phyloP scores from a whole-genome alignment of 805 yeast species.

The Ogataea allantospora region DNA sequence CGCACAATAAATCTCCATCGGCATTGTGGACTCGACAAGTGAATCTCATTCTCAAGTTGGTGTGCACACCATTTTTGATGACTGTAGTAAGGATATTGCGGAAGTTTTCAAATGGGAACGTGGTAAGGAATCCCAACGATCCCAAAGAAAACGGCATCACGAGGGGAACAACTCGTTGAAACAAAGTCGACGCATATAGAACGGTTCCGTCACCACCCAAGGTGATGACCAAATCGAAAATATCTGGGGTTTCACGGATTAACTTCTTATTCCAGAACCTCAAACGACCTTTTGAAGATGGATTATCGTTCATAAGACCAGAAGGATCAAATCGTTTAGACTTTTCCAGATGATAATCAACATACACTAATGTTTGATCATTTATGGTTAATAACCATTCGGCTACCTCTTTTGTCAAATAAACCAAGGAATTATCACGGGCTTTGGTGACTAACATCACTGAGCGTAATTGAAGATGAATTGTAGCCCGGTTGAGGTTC shows the following conservation, averaged over 20 bases:
- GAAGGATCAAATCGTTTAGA: conserved; percentile 63
- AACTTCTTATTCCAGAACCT: conserved; percentile 70
- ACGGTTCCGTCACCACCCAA: conserved; percentile 98
- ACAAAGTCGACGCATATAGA: conserved; percentile 79
- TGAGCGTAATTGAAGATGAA: conserved; percentile 65
- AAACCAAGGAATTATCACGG: conserved; percentile 73
- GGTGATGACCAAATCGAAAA: conserved; percentile 77
- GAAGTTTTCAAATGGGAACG: conserved; percentile 76
- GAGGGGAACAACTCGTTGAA: conserved; percentile 87
- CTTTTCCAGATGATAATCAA: conserved; percentile 63
- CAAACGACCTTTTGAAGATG: conserved; percentile 44
- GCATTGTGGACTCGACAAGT: conserved; percentile 68
- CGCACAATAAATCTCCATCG: conserved; percentile 54
- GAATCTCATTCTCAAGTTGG: conserved; percentile 83
- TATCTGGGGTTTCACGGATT: conserved; percentile 43
- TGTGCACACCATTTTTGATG: conserved; percentile 67
- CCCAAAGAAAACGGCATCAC: conserved; percentile 87
- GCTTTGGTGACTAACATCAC: conserved; percentile 89
- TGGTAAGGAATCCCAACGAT: conserved; percentile 88
- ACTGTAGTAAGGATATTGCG: conserved; percentile 55
- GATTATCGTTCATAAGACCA: conserved; percentile 48
- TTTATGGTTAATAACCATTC: conserved; percentile 62
- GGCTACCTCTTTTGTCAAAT: conserved; percentile 73
- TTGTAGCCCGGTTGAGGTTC: conserved; percentile 66
- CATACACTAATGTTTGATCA: conserved; percentile 48